These are phyloP conservation scores for Phytopythium oedochilum DNA, from an alignment of 352 stramenopile species.

Conservation along the genomic window DNA sequence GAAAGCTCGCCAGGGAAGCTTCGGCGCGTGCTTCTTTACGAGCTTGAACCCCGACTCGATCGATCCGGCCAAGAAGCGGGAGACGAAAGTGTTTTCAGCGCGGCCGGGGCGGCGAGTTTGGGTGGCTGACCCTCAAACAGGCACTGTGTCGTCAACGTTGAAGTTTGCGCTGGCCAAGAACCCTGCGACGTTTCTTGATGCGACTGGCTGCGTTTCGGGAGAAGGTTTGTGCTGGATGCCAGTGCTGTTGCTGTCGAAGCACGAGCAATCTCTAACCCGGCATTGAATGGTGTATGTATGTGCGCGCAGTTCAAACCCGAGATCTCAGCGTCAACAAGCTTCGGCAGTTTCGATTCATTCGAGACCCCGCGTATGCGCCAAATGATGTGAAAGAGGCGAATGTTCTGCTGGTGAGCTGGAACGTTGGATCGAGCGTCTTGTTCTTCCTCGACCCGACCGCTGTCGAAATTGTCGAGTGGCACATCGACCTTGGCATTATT, in stretches of 20 bases:
- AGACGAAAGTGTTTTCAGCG: conserved; percentile 76
- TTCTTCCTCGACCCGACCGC: conserved; percentile 82
- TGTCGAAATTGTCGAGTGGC: conserved; percentile 85
- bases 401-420: conserved; percentile 79
- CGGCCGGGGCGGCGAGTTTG: conserved; percentile 77
- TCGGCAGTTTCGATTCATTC: conserved; percentile 62
- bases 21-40: conserved; percentile 79
- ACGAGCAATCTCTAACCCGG: no score
- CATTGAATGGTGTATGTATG: background rate
- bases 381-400: conserved; percentile 34
- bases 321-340: conserved; percentile 83
- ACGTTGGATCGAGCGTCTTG: conserved; percentile 67
- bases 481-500: conserved; percentile 81
- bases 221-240: conserved; percentile 26
- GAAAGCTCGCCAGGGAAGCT: conserved; percentile 78
- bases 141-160: conserved; percentile 76
- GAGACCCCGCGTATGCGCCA: conserved; percentile 45
- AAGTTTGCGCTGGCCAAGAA: conserved; percentile 80
- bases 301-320: conserved; percentile 46
- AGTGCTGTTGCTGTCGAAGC: background rate
- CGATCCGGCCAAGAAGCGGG: conserved; percentile 49
- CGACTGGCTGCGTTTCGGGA: conserved; percentile 42
- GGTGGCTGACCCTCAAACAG: conserved; percentile 71
- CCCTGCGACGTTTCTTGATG: conserved; percentile 52
- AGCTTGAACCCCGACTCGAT: conserved; percentile 51